Evolutionary conservation across 2,329 filamentous ascomycete species (phyloP).

Genomic region (Monilinia vaccinii-corymbosi): DNA sequence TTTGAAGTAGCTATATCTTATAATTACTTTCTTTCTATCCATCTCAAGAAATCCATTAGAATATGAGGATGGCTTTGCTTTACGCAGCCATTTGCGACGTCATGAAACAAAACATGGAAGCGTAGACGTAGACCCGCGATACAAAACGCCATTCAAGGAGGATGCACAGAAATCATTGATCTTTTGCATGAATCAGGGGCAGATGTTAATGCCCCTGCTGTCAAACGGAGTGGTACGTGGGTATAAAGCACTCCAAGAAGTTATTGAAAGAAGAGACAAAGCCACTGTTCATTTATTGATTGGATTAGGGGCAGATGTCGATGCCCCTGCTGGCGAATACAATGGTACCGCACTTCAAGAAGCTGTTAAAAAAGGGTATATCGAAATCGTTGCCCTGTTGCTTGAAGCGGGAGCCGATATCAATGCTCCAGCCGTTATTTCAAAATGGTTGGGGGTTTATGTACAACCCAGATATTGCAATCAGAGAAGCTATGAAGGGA

Average conservation of each 20-base stretch:
- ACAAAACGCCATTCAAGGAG: conserved; percentile 17
- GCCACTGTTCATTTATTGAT: too few relatives aligned
- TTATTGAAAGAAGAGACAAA: background rate
- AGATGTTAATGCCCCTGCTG: conserved; percentile 31
- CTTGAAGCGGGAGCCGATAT: conserved; percentile 30
- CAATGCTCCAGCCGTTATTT: conserved; percentile 20
- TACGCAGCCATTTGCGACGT: conserved; percentile 15
- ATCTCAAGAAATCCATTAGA: background rate
- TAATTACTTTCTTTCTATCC: background rate
- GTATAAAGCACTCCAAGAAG: conserved; percentile 29
- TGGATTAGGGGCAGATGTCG: conserved; percentile 33
- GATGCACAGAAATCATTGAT: background rate
- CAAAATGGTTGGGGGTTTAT: background rate
- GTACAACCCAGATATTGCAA: conserved; percentile 3
- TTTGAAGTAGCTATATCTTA: background rate
- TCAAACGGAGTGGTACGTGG: too few relatives aligned
- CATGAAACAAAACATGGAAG: conserved; percentile 15
- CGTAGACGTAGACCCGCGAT: conserved; percentile 13
- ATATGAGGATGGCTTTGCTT: conserved; percentile 12
- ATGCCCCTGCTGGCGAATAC: conserved; percentile 18
- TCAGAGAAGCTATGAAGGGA: conserved; percentile 9
- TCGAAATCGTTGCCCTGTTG: background rate
- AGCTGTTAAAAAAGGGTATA: background rate
- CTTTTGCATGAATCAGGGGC: conserved; percentile 26
- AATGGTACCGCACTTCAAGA: conserved; percentile 28